phyloP scores from a whole-genome alignment of 768 basidiomycete genomes.

The Rubroboletus satanas region DNA sequence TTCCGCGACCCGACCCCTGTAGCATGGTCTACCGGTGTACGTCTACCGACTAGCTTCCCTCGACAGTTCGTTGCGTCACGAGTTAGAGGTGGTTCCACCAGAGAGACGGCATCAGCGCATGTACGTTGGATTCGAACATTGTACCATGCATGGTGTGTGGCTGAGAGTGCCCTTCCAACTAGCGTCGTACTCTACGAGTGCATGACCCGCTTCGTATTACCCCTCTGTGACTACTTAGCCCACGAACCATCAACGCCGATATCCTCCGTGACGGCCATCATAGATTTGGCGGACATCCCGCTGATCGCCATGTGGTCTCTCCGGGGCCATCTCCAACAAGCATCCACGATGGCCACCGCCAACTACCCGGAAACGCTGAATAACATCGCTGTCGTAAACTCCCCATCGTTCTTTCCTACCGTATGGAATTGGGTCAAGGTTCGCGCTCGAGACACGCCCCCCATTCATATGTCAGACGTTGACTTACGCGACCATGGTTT shows the following conservation, averaged over 20 bases:
- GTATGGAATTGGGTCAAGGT: conserved; percentile 86
- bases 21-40: conserved; percentile 70
- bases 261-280: conserved; percentile 60
- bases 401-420: conserved; percentile 78
- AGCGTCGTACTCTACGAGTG: conserved; percentile 65
- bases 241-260: conserved; percentile 52
- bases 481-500: not conserved
- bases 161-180: not conserved
- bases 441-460: not conserved
- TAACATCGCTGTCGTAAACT: conserved; percentile 68
- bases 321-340: conserved; percentile 69
- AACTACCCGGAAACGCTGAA: conserved; percentile 80
- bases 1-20: not conserved
- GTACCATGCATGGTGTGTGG: too few species aligned
- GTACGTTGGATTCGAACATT: conserved; percentile 37
- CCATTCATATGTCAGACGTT: not conserved
- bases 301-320: conserved; percentile 66
- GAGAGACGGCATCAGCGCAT: conserved; percentile 66
- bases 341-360: conserved; percentile 68
- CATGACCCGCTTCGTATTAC: conserved; percentile 62
- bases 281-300: conserved; percentile 65
- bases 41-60: conserved; percentile 73
- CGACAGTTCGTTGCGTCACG: conserved; percentile 47
- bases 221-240: conserved; percentile 59
- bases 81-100: conserved; percentile 50